Base-by-base conservation (phyloP, 2,329 filamentous ascomycete species). In the Penicillium rolfsii region DNA sequence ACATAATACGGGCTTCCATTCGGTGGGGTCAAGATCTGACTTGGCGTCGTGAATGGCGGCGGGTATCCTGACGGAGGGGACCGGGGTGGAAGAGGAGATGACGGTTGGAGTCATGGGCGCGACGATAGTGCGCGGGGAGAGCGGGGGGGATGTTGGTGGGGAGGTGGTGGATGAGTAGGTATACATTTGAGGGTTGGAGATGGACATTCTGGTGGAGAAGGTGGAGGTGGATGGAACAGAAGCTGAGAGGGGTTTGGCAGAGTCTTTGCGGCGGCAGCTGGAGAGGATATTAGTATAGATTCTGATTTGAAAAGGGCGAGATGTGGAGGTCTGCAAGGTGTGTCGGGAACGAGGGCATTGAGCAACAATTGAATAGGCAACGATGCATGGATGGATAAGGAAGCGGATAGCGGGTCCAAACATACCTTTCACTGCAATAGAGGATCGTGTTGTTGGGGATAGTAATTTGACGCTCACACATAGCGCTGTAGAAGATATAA, bases 401-500 rank as follows among this genome's bases (percentile, higher is more conserved):
- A 22, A 0, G 40, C 35, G 12, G 36, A 14, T 11, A 7, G 5
- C 12, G n/a, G 36, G 12, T 58, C 45, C 52, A 63, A 57, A 58
- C 53, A 38, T 80, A 88, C 85, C 82, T 83, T 79, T 88, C 85
- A 55, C 85, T 88, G 77, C 86, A 89, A 73, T 89, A 89, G 48
- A 89, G 78, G 43, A 87, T 80, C 16, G 81, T 81, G 70, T 85
- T 84, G 72, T 83, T 83, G 16, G 86, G 86, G 35, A 83, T 81
- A 56, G 85, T 82, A 68, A 89, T 88, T 76, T 88, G 86, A 73
- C 83, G 87, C 73, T 89, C 86, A 74, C 86, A 89, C 70, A 83
- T 87, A 64, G 86, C 83, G 75, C 86, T 88, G 70, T 35, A 38
- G 5, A 35, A 48, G 28, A 45, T 22, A 30, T 41, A 30, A 35